Evolutionary conservation across 352 stramenopile genomes (phyloP), one percentile per base, ranked within the genome.

Genomic region (Blastocystis sp.): DNA sequence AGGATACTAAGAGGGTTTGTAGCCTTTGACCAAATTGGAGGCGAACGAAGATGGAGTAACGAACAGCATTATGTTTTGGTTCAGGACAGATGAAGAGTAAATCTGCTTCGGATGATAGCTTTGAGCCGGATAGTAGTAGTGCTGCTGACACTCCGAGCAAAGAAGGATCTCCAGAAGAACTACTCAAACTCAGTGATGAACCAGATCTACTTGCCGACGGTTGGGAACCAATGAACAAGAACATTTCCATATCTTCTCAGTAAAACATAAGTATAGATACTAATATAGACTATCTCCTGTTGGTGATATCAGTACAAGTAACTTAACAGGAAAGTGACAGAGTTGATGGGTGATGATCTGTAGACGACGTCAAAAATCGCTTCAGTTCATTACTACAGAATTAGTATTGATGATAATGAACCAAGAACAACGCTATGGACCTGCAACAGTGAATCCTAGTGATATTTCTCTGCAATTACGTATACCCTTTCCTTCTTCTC

Each of bases 361-460:
- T 66, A 84, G 73, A 84, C 73, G 73, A 22, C 44, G 73, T 19
- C 73, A 84, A n/a, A 84, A 84, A 24, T 84, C 73, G 4, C 73
- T 84, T 5, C 73, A 84, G 73, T 84, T 84, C 73, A 64, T 84
- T 44, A 84, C 73, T 15, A 84, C 73, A 15, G 73, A 84, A 17
- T 53, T 84, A n/a, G 33, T 84, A 11, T 33, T 84, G 24, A 62
- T 84, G 30, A 84, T 66, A 9, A 58, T 84, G 51, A 27, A 56
- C 53, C 48, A 68, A 19, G 42, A 84, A 27, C 15, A 30, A 7
- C 15, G 68, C 5, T 30, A n/a, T 42, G 30, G 40, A 30, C 53
- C 73, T 30, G 59, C 73, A 13, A 64, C 27, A 13, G 48, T 84
- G n/a, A 84, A 84, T n/a, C 73, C 73, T 33, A 84, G 73, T n/a